These are phyloP conservation scores for Fulvia fulva DNA, from an alignment of 2,329 filamentous ascomycete species.

Conservation along the genomic window DNA sequence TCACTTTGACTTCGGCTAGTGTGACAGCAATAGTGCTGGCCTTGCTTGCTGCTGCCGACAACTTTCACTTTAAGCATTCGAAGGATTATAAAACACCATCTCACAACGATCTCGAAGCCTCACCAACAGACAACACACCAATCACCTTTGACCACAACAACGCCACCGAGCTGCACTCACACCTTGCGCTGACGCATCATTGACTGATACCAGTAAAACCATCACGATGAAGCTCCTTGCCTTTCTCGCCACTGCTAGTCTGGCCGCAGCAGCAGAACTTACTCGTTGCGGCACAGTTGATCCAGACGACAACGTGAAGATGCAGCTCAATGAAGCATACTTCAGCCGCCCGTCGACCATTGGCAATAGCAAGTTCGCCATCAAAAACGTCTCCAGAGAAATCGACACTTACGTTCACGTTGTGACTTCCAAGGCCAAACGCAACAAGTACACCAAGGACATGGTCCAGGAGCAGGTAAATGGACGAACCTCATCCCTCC, in stretches of 20 bases:
- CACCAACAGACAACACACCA: not conserved
- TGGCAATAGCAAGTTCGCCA: not conserved
- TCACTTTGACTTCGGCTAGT: not conserved
- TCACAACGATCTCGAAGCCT: not conserved
- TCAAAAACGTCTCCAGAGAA: slow-evolving; percentile 1
- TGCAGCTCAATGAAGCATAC: slow-evolving; percentile 19
- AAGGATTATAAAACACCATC: not conserved
- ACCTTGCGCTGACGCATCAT: too few relatives aligned
- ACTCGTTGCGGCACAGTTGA: slow-evolving; percentile 19
- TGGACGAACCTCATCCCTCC: too few relatives aligned
- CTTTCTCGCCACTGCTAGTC: slow-evolving; percentile 10
- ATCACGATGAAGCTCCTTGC: slow-evolving; percentile 14
- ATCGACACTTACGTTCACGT: slow-evolving; percentile 39
- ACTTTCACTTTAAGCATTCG: not conserved
- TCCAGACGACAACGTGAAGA: slow-evolving; percentile 14
- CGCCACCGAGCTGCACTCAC: not conserved
- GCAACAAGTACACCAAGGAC: slow-evolving; percentile 34
- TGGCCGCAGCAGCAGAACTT: slow-evolving; percentile 16
- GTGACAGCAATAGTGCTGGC: not conserved
- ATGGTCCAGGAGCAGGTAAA: slow-evolving; percentile 30
- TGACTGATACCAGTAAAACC: not conserved
- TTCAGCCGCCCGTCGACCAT: slow-evolving; percentile 10
- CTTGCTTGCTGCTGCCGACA: not conserved
- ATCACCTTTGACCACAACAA: not conserved
- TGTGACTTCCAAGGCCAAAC: slow-evolving; percentile 33